Conservation (phyloP, 768 basidiomycete species). For the Pulveroboletus ravenelii region DNA sequence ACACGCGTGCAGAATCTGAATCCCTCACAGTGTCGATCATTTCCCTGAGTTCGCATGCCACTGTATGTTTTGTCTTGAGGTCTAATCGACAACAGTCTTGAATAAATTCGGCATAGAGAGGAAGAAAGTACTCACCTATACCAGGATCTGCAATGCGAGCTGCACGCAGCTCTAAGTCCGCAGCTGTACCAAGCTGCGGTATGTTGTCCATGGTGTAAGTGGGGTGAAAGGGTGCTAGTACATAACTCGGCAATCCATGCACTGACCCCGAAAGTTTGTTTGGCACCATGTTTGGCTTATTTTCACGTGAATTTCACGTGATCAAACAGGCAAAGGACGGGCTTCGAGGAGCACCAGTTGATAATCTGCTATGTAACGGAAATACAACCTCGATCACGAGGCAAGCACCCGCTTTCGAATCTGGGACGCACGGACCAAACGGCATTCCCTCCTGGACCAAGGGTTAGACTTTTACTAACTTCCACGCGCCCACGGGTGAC, state of each 20-base stretch:
- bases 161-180: constrained; percentile 67
- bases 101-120: not conserved
- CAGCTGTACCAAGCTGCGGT: constrained; percentile 40
- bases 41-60: constrained; percentile 77
- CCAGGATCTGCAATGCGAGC: constrained; percentile 73
- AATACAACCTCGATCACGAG: not conserved
- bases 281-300: constrained; percentile 28
- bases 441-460: not conserved
- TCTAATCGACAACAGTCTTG: constrained; percentile 38
- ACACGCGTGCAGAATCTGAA: constrained; percentile 61
- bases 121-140: constrained; percentile 43
- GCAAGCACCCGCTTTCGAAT: not conserved
- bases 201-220: constrained; percentile 38
- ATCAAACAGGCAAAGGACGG: too few relatives aligned
- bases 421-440: not conserved
- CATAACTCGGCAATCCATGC: not conserved
- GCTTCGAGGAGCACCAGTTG: too few relatives aligned
- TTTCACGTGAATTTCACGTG: constrained; percentile 18
- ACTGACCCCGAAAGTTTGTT: constrained; percentile 31
- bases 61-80: constrained; percentile 61
- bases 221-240: not conserved
- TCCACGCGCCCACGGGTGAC: too few relatives aligned
- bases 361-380: not conserved
- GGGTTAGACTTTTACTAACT: too few relatives aligned
- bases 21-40: constrained; percentile 77